Percentiles rank a stretch among this genome's conserved stretches.
Evolutionary conservation across 1,284 basidiomycete species (phyloP).

Genomic region (Malassezia caprae): DNA sequence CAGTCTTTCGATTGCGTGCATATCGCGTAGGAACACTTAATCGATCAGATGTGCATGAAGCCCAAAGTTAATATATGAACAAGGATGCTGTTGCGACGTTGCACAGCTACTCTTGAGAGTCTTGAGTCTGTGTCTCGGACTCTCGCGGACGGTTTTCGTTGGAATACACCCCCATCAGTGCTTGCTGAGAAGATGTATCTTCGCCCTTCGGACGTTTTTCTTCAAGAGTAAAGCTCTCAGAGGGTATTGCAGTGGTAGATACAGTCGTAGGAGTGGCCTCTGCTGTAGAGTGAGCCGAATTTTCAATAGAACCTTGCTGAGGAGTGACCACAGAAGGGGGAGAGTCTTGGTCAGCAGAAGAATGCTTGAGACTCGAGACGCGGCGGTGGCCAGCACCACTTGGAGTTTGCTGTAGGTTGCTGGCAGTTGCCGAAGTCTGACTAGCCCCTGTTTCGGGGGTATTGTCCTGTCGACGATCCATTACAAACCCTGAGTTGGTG

Average conservation of each 20-base stretch:
- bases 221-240: not conserved
- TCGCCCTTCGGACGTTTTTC: constrained; percentile 1
- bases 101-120: not conserved
- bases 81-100: not conserved
- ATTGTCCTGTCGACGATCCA: constrained; percentile 15
- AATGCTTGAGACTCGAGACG: constrained; percentile 6
- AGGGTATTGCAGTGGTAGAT: not conserved
- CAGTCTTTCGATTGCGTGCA: not conserved
- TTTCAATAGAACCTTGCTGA: not conserved
- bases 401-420: not conserved
- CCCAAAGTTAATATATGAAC: not conserved
- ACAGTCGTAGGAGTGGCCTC: not conserved
- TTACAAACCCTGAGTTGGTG: not conserved
- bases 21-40: not conserved
- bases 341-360: constrained; percentile 2
- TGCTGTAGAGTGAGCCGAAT: not conserved
- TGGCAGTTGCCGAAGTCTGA: not conserved
- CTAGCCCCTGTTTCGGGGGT: not conserved
- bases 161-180: not conserved
- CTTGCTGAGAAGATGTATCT: not conserved
- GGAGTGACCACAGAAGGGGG: not conserved
- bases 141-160: not conserved
- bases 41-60: not conserved
- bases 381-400: constrained; percentile 2
- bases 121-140: not conserved